Base-by-base conservation (phyloP, 2,329 filamentous ascomycete genomes). In the Pleoardoris graminearum region DNA sequence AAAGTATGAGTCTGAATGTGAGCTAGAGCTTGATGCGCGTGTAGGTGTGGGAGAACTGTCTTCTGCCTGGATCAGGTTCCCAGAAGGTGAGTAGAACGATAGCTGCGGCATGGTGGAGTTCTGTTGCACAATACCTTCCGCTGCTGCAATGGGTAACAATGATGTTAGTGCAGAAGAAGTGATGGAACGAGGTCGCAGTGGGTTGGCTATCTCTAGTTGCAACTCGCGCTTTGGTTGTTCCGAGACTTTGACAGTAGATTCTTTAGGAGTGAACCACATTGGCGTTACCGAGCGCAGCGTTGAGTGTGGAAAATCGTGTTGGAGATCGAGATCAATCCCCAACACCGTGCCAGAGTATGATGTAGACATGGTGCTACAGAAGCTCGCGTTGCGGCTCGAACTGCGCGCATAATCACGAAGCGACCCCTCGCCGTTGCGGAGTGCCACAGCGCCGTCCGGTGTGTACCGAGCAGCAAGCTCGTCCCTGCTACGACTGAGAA, bases 121-220 rank as follows among this genome's bases (percentile, higher is more conserved):
- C 14, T 58, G 55, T 12, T 55, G 66, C 39, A 72, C 60, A 36
- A 75, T 70, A 17, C 71, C 72, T 33, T 69, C 66, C 19, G 70
- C 67, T 42, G 65, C 70, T 19, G 73, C 72, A 50, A 75, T 66
- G 16, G 71, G 71, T 21, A 75, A 58, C 30, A 75, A 62, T 36
- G 67, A 60, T 4, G 66, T 65, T 16, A 75, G 54, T n/a, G 71
- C 72, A 29, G 67, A 69, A 10, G 72, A 75, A 4, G 59, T 69
- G 21, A 73, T 63, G 3, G 62, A 67, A 38, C 48, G 61, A 46
- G 41, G 41, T 8, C 33, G 21, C 22, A 51, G 33, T 16, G 48
- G 19, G 37, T 47, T 33, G n/a, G 45, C 43, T 29, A 3, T 29
- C 27, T 41, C 29, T 32, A 35, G 52, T 36, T 29, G 48, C 22